A percentile compares a stretch with the other conserved stretches of the same genome.
These are phyloP conservation scores for Hypoxylon rubiginosum DNA, from an alignment of 2,329 filamentous ascomycete species.

Conservation along the genomic window DNA sequence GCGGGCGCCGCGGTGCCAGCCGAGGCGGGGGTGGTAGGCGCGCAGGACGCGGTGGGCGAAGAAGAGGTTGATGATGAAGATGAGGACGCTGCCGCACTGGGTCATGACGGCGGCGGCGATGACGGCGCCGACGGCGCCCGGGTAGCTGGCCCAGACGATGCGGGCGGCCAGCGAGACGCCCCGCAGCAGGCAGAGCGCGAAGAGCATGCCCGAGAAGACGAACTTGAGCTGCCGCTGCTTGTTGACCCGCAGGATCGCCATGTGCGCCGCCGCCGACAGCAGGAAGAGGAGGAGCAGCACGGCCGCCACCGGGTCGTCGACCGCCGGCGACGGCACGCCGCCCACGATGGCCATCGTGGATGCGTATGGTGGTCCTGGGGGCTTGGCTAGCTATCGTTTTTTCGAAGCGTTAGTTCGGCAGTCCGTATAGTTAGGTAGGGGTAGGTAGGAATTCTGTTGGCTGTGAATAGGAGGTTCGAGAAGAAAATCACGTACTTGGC, in stretches of 20 bases:
- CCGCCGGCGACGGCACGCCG: conserved; percentile 37
- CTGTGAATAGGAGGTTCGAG: not conserved
- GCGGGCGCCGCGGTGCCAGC: conserved; percentile 72
- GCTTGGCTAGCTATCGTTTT: conserved; percentile 11
- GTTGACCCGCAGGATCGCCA: conserved; percentile 60
- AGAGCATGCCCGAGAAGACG: conserved; percentile 68
- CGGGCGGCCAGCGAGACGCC: conserved; percentile 65
- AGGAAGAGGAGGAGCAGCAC: conserved; percentile 46
- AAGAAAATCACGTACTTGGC: conserved; percentile 20
- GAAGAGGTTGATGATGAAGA: conserved; percentile 84
- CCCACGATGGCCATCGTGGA: conserved; percentile 43
- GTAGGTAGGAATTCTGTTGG: not conserved
- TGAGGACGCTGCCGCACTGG: conserved; percentile 78
- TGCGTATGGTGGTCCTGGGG: conserved; percentile 42
- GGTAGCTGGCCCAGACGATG: conserved; percentile 65
- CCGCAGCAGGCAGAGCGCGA: conserved; percentile 71
- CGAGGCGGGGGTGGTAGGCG: conserved; percentile 77
- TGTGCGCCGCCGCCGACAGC: conserved; percentile 44
- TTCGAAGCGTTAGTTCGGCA: not conserved
- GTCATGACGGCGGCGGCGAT: conserved; percentile 78
- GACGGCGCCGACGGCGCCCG: conserved; percentile 57
- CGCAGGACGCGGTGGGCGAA: conserved; percentile 82
- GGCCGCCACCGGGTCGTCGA: conserved; percentile 46
- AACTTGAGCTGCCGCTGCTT: conserved; percentile 68
- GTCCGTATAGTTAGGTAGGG: not conserved